Conservation (phyloP, 2,329 filamentous ascomycete genomes). For the Catunica adiposa region DNA sequence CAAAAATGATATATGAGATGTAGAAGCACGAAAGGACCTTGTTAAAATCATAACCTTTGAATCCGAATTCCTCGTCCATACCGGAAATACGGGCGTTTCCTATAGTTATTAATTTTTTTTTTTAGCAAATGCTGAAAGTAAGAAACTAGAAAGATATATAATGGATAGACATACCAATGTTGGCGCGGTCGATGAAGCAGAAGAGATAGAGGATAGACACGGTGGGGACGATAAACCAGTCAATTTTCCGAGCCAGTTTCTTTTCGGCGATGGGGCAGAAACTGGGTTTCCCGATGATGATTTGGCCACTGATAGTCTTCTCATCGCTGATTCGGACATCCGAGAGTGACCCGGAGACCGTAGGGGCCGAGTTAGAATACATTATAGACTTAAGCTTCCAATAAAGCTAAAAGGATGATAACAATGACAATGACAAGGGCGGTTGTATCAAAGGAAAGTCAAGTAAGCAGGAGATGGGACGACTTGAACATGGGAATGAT, state of each 20-base stretch:
- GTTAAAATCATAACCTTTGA: constrained; percentile 53
- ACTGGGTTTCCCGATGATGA: not conserved
- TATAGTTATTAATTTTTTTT: constrained; percentile 19
- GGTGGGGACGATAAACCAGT: constrained; percentile 47
- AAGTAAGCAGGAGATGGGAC: no score
- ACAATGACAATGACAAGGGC: no score
- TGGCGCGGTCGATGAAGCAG: constrained; percentile 60
- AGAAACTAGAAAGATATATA: not conserved
- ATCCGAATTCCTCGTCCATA: constrained; percentile 41
- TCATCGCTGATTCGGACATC: not conserved
- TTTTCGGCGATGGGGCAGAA: constrained; percentile 30
- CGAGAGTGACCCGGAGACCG: not conserved
- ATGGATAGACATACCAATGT: constrained; percentile 38
- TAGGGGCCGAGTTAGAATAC: no score
- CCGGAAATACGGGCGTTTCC: constrained; percentile 54
- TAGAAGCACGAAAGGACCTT: constrained; percentile 51
- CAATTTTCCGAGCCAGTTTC: constrained; percentile 45
- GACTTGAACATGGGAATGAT: no score
- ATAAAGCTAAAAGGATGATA: no score
- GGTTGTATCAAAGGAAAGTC: no score
- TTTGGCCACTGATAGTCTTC: not conserved
- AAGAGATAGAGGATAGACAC: constrained; percentile 53
- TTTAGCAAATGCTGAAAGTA: no score
- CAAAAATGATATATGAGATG: constrained; percentile 55
- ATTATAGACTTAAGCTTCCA: no score